phyloP scores from a whole-genome alignment of 192 early-diverging fungal genomes.

The Backusella liffmaniae region DNA sequence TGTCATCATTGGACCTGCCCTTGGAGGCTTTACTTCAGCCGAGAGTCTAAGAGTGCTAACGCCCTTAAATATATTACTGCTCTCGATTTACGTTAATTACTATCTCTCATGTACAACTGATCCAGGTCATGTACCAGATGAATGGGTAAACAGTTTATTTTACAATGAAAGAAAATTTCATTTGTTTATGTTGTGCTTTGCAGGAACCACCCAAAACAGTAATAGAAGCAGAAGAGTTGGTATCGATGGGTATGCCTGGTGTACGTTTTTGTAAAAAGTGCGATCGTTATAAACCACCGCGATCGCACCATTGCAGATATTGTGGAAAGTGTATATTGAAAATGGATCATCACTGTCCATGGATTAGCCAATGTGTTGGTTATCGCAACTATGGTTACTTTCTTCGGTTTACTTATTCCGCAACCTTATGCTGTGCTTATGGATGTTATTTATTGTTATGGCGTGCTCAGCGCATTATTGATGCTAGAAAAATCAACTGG shows the following conservation, averaged over 20 bases:
- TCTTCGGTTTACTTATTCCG: constrained; percentile 76
- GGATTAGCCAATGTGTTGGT: constrained; percentile 88
- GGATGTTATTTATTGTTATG: constrained; percentile 53
- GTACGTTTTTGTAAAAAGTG: constrained; percentile 72
- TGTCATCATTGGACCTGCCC: constrained; percentile 2
- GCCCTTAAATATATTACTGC: constrained; percentile 73
- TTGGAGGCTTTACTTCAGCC: constrained; percentile 8
- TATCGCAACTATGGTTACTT: constrained; percentile 73
- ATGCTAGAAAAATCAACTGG: constrained; percentile 12
- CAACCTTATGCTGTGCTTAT: constrained; percentile 56
- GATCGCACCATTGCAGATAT: constrained; percentile 75
- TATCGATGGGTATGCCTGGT: constrained; percentile 50
- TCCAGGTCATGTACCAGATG: constrained; percentile 71
- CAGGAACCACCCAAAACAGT: constrained; percentile 2
- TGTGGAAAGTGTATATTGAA: constrained; percentile 79
- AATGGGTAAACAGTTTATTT: constrained; percentile 31
- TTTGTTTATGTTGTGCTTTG: background rate
- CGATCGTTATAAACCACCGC: constrained; percentile 65
- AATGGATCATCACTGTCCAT: constrained; percentile 92
- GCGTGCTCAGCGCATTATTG: constrained; percentile 47
- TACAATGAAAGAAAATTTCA: background rate
- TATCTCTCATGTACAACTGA: constrained; percentile 67
- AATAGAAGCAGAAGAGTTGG: constrained; percentile 18
- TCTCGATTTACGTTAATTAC: constrained; percentile 82
- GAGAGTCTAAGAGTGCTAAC: constrained; percentile 36